Evolutionary conservation across 2,329 filamentous ascomycete species (phyloP).

Genomic region (Aspergillaceae sp.): DNA sequence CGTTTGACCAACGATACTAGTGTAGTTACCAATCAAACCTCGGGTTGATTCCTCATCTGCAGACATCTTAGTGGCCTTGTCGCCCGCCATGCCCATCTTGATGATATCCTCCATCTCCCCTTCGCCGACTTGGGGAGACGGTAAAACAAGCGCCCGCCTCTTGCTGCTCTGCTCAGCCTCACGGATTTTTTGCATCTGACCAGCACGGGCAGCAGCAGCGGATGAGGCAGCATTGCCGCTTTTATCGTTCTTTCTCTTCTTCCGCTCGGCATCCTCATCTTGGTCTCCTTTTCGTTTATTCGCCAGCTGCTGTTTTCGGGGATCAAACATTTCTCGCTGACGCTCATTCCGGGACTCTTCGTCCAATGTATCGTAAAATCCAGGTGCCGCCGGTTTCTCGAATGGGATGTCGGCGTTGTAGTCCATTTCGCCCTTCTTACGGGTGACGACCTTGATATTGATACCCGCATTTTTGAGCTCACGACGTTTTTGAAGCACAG

Average conservation of each 20-base stretch:
- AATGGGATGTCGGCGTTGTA: conserved; percentile 99
- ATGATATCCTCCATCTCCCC: conserved; percentile 93
- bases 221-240: conserved; percentile 66
- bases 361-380: conserved; percentile 88
- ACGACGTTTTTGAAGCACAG: conserved; percentile 84
- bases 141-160: conserved; percentile 70
- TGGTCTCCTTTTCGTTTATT: conserved; percentile 90
- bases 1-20: conserved; percentile 66
- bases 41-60: conserved; percentile 75
- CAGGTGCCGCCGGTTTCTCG: conserved; percentile 77
- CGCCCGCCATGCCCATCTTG: conserved; percentile 94
- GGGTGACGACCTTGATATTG: conserved; percentile 88
- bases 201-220: conserved; percentile 84
- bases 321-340: conserved; percentile 78
- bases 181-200: conserved; percentile 85
- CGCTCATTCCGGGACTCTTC: conserved; percentile 74
- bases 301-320: conserved; percentile 78
- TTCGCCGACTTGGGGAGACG: conserved; percentile 85
- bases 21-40: conserved; percentile 80
- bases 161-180: conserved; percentile 98
- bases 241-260: conserved; percentile 84
- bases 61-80: conserved; percentile 69
- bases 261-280: conserved; percentile 70
- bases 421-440: conserved; percentile 96
- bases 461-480: conserved; percentile 97